These are phyloP conservation scores for Candida manassasensis DNA, from an alignment of 805 yeast genomes.

Conservation along the genomic window DNA sequence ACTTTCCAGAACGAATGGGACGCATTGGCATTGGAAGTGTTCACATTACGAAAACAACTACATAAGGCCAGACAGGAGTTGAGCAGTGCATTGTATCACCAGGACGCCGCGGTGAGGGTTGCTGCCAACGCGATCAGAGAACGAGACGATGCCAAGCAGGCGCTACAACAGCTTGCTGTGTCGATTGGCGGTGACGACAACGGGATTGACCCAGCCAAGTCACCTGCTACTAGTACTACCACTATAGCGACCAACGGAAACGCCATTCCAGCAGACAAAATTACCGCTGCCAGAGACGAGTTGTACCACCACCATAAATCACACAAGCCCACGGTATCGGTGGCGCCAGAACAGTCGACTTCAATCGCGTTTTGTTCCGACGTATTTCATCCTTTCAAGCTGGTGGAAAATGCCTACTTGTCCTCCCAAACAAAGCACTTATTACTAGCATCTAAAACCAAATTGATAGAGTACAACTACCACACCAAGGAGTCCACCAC, in stretches of 20 bases:
- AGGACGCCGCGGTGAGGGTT: slow-evolving; percentile 87
- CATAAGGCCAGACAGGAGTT: slow-evolving; percentile 64
- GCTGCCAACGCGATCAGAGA: slow-evolving; percentile 74
- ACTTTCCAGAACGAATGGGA: slow-evolving; percentile 89
- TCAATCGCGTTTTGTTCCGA: slow-evolving; percentile 8
- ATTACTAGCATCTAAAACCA: slow-evolving; percentile 3
- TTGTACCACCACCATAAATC: slow-evolving; percentile 35
- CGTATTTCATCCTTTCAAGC: slow-evolving; percentile 11
- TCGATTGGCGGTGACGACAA: slow-evolving; percentile 29
- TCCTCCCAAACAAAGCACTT: slow-evolving; percentile 2
- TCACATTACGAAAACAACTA: slow-evolving; percentile 69
- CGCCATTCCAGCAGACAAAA: slow-evolving; percentile 18
- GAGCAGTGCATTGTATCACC: slow-evolving; percentile 72
- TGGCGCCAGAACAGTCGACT: slow-evolving; percentile 13
- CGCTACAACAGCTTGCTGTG: slow-evolving; percentile 52
- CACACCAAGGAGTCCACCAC: not conserved
- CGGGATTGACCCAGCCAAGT: not conserved
- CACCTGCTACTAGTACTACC: not conserved
- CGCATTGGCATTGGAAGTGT: slow-evolving; percentile 74
- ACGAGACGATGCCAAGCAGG: slow-evolving; percentile 66
- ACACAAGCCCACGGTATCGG: slow-evolving; percentile 15
- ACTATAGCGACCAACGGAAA: slow-evolving; percentile 5
- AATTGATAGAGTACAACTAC: slow-evolving; percentile 1
- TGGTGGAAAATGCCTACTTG: slow-evolving; percentile 6
- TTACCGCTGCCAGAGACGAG: slow-evolving; percentile 24